A percentile compares a stretch with the other conserved stretches of the same genome.
These are phyloP conservation scores for Arachnopeziza araneosa DNA, from an alignment of 2,329 filamentous ascomycete species.

Conservation along the genomic window DNA sequence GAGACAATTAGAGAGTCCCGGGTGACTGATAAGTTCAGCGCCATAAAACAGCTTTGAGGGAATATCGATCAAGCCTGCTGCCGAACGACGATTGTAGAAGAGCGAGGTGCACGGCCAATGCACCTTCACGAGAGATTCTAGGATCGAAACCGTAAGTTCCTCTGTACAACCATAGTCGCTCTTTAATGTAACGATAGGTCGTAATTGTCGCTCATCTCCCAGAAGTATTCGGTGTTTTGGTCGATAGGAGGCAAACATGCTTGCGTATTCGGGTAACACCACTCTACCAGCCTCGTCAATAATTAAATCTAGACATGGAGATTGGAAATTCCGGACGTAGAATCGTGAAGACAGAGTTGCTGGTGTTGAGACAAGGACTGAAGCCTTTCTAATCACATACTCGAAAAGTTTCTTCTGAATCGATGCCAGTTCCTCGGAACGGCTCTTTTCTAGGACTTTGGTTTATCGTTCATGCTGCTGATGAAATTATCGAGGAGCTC, in stretches of 20 bases:
- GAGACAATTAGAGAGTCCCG: not conserved
- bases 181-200: not conserved
- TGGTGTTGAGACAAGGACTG: not conserved
- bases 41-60: not conserved
- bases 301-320: not conserved
- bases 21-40: not conserved
- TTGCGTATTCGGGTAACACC: not conserved
- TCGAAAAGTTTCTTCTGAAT: not conserved
- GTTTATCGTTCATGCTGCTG: not conserved
- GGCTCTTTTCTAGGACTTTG: not conserved
- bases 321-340: not conserved
- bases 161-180: not conserved
- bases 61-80: not conserved
- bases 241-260: not conserved
- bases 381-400: not conserved
- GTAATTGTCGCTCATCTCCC: not conserved
- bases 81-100: not conserved
- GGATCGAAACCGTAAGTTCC: not conserved
- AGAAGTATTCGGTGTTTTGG: not conserved
- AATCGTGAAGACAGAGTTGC: not conserved
- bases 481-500: not conserved
- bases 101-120: not conserved
- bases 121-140: not conserved
- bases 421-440: not conserved
- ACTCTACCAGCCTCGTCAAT: not conserved